Percentiles rank a stretch among this genome's conserved stretches.
These are phyloP conservation scores for Anthoceros angustus DNA, from an alignment of 225 moss, liverwort and hornwort genomes.

Conservation along the genomic window DNA sequence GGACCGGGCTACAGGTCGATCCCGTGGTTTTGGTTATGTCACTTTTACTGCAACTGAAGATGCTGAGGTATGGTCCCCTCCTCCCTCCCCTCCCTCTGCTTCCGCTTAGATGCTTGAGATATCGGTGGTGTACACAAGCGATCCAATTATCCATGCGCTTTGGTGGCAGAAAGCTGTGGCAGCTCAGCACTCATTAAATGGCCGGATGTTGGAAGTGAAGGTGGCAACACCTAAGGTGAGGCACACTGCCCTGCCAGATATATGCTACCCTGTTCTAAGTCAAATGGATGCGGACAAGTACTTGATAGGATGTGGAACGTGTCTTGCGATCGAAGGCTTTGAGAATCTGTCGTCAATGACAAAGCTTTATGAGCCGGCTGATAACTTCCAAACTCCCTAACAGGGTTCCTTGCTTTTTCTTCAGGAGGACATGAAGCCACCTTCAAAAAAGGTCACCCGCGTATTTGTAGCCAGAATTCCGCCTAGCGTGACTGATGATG, in stretches of 20 bases:
- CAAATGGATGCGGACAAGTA: neutral
- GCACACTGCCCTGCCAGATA: neutral
- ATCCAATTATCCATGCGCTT: slow-evolving; percentile 6
- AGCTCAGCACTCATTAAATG: slow-evolving; percentile 75
- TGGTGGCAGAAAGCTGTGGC: slow-evolving; percentile 68
- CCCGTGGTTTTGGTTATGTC: slow-evolving; percentile 93
- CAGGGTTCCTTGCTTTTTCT: neutral
- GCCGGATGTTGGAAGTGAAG: slow-evolving; percentile 96
- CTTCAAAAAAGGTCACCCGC: slow-evolving; percentile 87
- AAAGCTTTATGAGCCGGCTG: neutral
- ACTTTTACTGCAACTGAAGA: slow-evolving; percentile 82
- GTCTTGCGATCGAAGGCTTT: neutral
- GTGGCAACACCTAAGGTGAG: slow-evolving; percentile 84
- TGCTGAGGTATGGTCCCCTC: slow-evolving; percentile 40
- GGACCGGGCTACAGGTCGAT: slow-evolving; percentile 92
- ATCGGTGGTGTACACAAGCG: neutral
- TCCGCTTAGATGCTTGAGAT: neutral
- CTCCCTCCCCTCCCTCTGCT: neutral
- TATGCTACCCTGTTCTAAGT: too few relatives aligned
- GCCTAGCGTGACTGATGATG: slow-evolving; percentile 82
- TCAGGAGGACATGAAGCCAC: slow-evolving; percentile 98
- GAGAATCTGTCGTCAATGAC: neutral
- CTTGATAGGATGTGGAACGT: neutral
- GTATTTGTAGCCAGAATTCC: slow-evolving; percentile 97
- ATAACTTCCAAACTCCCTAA: neutral